Evolutionary conservation across 208 protist species (phyloP).

Genomic region (Trypanosoma grayi): DNA sequence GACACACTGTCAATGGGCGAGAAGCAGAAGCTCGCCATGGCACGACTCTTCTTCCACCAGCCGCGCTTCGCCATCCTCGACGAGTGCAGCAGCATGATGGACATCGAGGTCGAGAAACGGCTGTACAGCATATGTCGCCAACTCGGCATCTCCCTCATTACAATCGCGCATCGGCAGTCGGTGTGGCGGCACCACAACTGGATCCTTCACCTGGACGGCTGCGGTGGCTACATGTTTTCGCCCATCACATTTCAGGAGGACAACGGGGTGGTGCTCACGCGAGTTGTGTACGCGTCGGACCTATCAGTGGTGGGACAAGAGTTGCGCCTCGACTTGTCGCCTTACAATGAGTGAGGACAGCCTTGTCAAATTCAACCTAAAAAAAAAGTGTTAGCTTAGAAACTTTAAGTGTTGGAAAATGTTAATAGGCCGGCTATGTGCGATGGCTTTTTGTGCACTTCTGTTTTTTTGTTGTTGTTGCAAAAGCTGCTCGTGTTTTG

Average conservation of each 20-base stretch:
- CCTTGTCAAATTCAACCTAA: too few species aligned
- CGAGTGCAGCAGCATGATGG: conserved; percentile 85
- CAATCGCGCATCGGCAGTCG: conserved; percentile 76
- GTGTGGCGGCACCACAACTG: conserved; percentile 82
- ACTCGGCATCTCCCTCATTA: conserved; percentile 82
- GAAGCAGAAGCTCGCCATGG: conserved; percentile 88
- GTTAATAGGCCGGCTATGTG: too few species aligned
- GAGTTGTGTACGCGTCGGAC: conserved; percentile 23
- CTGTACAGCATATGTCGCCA: conserved; percentile 71
- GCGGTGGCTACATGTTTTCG: conserved; percentile 68
- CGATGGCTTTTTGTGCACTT: too few species aligned
- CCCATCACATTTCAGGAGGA: conserved; percentile 41
- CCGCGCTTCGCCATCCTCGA: conserved; percentile 89
- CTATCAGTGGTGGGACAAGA: conserved; percentile 2
- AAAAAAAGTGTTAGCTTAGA: too few species aligned
- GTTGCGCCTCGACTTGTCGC: conserved; percentile 3
- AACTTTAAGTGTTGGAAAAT: too few species aligned
- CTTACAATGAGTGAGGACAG: conserved; percentile 10
- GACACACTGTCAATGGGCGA: conserved; percentile 76
- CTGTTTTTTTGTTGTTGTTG: too few species aligned
- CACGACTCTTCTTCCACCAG: conserved; percentile 85
- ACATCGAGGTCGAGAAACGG: conserved; percentile 61
- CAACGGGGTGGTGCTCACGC: conserved; percentile 23
- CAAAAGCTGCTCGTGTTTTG: too few species aligned
- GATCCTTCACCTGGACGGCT: conserved; percentile 78